Evolutionary conservation across 768 basidiomycete species (phyloP), one percentile per base, ranked within the genome.

Genomic region (Lactarius hatsudake): DNA sequence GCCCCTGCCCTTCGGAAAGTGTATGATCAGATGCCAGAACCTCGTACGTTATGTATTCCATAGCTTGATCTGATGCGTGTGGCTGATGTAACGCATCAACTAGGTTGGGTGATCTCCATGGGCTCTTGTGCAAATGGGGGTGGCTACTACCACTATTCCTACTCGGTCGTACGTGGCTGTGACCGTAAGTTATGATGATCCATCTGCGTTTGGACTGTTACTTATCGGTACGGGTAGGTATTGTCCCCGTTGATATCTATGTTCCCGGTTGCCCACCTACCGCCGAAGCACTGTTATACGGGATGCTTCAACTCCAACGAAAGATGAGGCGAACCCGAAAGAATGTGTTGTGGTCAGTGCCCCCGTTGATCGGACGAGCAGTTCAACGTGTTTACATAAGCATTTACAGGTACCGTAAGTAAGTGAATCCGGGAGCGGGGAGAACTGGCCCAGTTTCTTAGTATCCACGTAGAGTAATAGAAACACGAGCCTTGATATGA

Each of bases 101-200:
- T 64, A 87, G 91, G 96, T 74, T 99, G 97, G 97, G 97, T 99
- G 65, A 91, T 99, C 75, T 98, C 96, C 30, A 98, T 99, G 97
- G 97, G 97, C 56, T 98, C 96, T 5, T 99, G 97, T 78, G 97
- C 97, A 20, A 98, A 98, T 77, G 97, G 97, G 36, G 94, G 95
- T 64, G 95, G 94, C 18, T 96, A 95, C 81, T 95, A 96, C 78
- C 95, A 96, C 79, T 97, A 98, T 78, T 97, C 96, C 32, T 99
- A 99, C 79, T 95, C 96, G 34, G 97, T 99, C 69, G 97, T 98
- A 43, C 89, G 97, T 57, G 97, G 97, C 18, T 98, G 96, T 77
- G 97, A 99, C 81, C 87, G 97, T 91, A 76, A 66, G 90, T 79
- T 61, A n/a, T 23, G 23, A 28, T 5, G 12, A 40, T 5, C 23